Percentiles rank a stretch among this genome's conserved stretches.
phyloP scores from a whole-genome alignment of 495 filamentous ascomycete species.

The Annulohypoxylon moriforme region DNA sequence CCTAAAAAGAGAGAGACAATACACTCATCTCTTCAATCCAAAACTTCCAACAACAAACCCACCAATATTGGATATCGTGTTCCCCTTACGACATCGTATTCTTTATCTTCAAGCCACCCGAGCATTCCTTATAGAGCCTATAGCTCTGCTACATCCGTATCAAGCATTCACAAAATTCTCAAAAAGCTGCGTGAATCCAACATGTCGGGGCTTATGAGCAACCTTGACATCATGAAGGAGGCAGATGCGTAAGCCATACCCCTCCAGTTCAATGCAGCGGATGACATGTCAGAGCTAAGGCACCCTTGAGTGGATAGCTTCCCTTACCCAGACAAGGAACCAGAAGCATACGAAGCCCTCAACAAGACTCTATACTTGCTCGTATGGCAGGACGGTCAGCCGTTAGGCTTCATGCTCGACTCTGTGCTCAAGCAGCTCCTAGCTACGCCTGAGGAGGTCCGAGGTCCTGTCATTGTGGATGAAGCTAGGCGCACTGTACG shows the following conservation, averaged over 20 bases:
- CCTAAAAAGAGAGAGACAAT: background rate
- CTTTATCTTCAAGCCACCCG: background rate
- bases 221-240: conserved; percentile 58
- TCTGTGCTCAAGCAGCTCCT: conserved; percentile 66
- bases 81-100: background rate
- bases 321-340: conserved; percentile 70
- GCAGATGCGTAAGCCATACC: conserved; percentile 68
- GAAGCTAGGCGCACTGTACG: conserved; percentile 59
- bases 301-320: conserved; percentile 61
- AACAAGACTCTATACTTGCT: conserved; percentile 67
- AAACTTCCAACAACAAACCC: background rate
- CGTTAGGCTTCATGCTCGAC: conserved; percentile 71
- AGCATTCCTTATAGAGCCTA: conserved; percentile 7
- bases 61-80: background rate
- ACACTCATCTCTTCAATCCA: background rate
- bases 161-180: conserved; percentile 31
- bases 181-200: conserved; percentile 12
- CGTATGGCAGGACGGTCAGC: conserved; percentile 60
- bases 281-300: background rate
- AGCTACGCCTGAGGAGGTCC: conserved; percentile 60
- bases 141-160: conserved; percentile 24
- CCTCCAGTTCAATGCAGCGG: background rate
- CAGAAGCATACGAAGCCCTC: conserved; percentile 59
- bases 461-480: conserved; percentile 65
- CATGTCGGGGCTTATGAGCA: conserved; percentile 34